Conservation (phyloP, 768 basidiomycete genomes). For the Hygrophoropsis aurantiaca region DNA sequence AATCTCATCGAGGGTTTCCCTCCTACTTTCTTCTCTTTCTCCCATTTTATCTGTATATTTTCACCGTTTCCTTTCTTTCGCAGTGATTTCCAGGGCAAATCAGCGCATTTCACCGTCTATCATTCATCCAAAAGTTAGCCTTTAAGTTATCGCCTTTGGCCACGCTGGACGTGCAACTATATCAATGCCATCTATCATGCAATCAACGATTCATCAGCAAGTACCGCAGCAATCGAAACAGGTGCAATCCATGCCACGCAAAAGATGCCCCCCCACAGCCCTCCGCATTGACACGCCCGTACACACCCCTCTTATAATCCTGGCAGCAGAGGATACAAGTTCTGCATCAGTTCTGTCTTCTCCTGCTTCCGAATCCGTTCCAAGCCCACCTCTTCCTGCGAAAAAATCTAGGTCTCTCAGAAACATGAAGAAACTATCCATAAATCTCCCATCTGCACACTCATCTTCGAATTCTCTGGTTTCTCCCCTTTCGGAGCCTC, state of each 20-base stretch:
- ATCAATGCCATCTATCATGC: conserved; percentile 30
- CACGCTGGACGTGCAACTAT: conserved; percentile 37
- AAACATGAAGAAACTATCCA: conserved; percentile 78
- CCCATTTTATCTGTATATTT: conserved; percentile 13
- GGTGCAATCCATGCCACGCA: conserved; percentile 39
- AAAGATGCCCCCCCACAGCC: conserved; percentile 51
- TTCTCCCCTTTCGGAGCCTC: conserved; percentile 32
- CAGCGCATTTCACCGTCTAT: conserved; percentile 5
- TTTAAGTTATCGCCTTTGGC: conserved; percentile 9
- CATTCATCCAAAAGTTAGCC: conserved; percentile 15
- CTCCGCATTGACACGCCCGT: conserved; percentile 61
- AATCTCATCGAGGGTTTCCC: conserved; percentile 7
- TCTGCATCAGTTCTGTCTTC: conserved; percentile 53
- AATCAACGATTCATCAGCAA: conserved; percentile 18
- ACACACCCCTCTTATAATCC: conserved; percentile 47
- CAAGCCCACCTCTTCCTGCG: conserved; percentile 38
- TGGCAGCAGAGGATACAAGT: conserved; percentile 42
- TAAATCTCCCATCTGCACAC: conserved; percentile 61
- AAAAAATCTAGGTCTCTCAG: conserved; percentile 47
- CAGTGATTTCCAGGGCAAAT: conserved; percentile 4
- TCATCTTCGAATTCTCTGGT: conserved; percentile 54
- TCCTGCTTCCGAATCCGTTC: conserved; percentile 52
- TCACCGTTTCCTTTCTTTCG: conserved; percentile 16
- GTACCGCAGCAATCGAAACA: conserved; percentile 29
- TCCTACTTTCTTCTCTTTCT: conserved; percentile 16